Base-by-base conservation (phyloP, 2,329 filamentous ascomycete genomes). In the Colletotrichum tanaceti region DNA sequence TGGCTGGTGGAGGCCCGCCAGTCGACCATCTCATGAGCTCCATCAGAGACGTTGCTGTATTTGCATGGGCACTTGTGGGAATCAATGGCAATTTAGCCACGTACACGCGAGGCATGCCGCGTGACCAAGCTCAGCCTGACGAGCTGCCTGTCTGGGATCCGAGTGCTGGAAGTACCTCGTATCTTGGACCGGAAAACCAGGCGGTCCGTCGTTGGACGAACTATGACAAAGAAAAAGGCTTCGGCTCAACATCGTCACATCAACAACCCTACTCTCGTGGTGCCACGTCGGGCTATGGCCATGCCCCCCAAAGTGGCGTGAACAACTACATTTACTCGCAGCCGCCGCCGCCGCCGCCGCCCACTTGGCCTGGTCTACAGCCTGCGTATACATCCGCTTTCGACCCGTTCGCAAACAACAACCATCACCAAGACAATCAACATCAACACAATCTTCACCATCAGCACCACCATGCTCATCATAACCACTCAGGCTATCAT, bases 1-100 rank as follows among this genome's bases (percentile, higher is more conserved):
- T 83, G 72, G 79, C 80, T 18, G 79, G 79, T 14, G 83, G 84
- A 71, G 86, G 86, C n/a, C 87, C 88, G 44, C 82, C 85, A 20
- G 75, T 85, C 54, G 85, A 88, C 32, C 86, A 89, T 62, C 88
- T 96, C 73, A 93, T 96, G 91, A 85, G 86, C 63, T 91, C 90
- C 3, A 97, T 97, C 72, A 89, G 91, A 65, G 93, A 96, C 62
- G 91, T 94, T 55, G 93, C 92, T 1, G 91, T 96, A n/a, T 96
- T 97, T 76, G 93, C 93, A 11, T 97, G 93, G 93, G 91, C 90
- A 1, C 80, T 95, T 13, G 88, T 90, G 28, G 92, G 92, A 24
- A 94, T 94, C 81, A 95, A 96, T 76, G 91, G 91, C 16, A 90
- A 88, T 47, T 80, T 95, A 62, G 88, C 89, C 18, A 83, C 87